Evolutionary conservation across 2,329 filamentous ascomycete genomes (phyloP), one percentile per base, ranked within the genome.

Genomic region (Pezizomycotina sp.): DNA sequence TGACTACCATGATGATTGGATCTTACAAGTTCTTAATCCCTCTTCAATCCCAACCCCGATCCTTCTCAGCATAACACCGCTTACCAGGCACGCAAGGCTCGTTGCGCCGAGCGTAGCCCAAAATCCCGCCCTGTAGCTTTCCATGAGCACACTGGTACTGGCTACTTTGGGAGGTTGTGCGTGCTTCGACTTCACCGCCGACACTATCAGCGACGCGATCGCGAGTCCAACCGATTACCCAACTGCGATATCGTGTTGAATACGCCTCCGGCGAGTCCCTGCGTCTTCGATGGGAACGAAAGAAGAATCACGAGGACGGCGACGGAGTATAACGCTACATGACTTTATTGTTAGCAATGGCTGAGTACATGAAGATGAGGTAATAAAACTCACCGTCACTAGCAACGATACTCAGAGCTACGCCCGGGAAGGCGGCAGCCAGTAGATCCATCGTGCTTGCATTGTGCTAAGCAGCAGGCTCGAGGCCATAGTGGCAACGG

Each of bases 161-260:
- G 26, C 12, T 14, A n/a, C n/a, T n/a, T 27, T 14, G 12, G 26
- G 5, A 27, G 16, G 6, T 14, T 27, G 12, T 6, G 26, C 12
- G 16, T 27, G 26, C n/a, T 27, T 27, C 26, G 26, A n/a, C n/a
- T n/a, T 27, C 26, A 14, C 26, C 12, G 12, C 12, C 12, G 26
- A 27, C 6, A 14, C 12, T 7, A 27, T 27, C 12, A 27, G 12
- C 12, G 26, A n/a, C 26, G 16, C 16, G 5, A 27, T 5, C 26
- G 26, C 16, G n/a, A 27, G 12, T 12, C 26, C 26, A 27, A 27
- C 16, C 26, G 26, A 27, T 6, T 27, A 5, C 26, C 26, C 7
- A 27, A 27, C 26, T 27, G 26, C 26, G 26, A n/a, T 6, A 27
- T 14, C 6, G 26, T 27, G 16, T 27, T 27, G 16, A 27, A 27